Evolutionary conservation across 2,329 filamentous ascomycete genomes (phyloP).

Genomic region (Penicillium sp.): DNA sequence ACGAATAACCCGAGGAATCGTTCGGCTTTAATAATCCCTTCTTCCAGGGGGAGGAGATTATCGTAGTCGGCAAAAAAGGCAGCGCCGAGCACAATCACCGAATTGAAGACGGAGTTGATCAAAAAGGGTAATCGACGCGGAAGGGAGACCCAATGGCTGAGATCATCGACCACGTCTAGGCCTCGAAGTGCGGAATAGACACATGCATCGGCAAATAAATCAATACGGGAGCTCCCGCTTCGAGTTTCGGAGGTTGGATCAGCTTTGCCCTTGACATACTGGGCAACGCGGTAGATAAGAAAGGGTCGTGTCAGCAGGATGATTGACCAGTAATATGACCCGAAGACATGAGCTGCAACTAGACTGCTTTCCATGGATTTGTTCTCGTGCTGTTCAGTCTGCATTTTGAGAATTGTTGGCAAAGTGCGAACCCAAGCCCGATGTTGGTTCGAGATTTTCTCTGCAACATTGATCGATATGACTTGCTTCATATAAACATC

Average conservation of each 20-base stretch:
- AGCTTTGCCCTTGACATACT: constrained; percentile 34
- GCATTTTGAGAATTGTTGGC: constrained; percentile 48
- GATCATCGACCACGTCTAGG: constrained; percentile 41
- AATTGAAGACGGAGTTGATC: constrained; percentile 49
- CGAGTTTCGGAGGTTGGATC: constrained; percentile 24
- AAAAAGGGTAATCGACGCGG: constrained; percentile 48
- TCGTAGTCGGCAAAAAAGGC: constrained; percentile 50
- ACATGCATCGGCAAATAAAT: constrained; percentile 41
- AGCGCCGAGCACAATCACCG: constrained; percentile 46
- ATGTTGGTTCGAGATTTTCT: constrained; percentile 45
- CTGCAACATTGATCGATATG: constrained; percentile 44
- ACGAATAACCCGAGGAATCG: constrained; percentile 35
- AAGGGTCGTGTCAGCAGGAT: constrained; percentile 56
- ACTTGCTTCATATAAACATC: constrained; percentile 47
- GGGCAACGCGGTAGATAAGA: constrained; percentile 52
- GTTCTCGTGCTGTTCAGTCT: constrained; percentile 46
- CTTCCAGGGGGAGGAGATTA: constrained; percentile 35
- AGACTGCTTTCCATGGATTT: constrained; percentile 38
- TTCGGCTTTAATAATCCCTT: constrained; percentile 37
- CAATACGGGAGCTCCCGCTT: constrained; percentile 31
- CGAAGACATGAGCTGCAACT: constrained; percentile 51
- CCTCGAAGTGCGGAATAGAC: constrained; percentile 47
- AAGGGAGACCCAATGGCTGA: constrained; percentile 35
- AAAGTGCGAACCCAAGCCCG: constrained; percentile 43
- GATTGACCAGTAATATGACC: constrained; percentile 55